phyloP scores from a whole-genome alignment of 2,329 filamentous ascomycete species.

The Camillea tinctor region DNA sequence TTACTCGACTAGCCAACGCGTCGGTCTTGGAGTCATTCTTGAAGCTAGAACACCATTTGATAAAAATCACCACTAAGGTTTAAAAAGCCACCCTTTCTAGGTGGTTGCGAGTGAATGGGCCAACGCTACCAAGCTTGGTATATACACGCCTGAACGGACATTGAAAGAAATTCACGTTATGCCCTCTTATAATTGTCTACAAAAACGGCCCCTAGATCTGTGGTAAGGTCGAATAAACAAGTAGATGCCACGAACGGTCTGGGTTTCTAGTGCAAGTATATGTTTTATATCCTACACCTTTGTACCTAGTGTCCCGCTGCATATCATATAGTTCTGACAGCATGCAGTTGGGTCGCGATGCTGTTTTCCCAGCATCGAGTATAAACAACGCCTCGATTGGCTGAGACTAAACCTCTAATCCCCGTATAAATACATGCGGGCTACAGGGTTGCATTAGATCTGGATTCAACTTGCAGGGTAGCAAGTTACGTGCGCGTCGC shows the following conservation, averaged over 20 bases:
- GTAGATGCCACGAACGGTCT: no score
- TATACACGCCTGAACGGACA: no score
- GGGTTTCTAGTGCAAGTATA: no score
- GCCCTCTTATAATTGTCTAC: no score
- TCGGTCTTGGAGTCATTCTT: background rate
- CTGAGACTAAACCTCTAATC: background rate
- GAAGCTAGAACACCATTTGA: background rate
- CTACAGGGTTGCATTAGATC: conserved; percentile 6
- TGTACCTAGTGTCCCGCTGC: background rate
- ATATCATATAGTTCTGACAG: background rate
- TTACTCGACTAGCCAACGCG: background rate
- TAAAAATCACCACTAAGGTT: no score
- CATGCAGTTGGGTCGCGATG: background rate
- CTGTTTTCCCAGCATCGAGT: background rate
- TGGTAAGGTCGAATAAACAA: no score
- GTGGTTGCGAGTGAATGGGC: no score
- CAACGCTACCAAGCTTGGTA: no score
- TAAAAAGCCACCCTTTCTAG: no score
- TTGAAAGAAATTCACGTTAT: no score
- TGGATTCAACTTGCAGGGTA: background rate
- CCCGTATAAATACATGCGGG: background rate
- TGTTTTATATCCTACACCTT: no score
- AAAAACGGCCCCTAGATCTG: no score
- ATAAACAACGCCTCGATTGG: background rate
- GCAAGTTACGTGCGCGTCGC: conserved; percentile 17